Evolutionary conservation across 75 land plant genomes (phyloP).

Genomic region (Pseudotsuga menziesii): DNA sequence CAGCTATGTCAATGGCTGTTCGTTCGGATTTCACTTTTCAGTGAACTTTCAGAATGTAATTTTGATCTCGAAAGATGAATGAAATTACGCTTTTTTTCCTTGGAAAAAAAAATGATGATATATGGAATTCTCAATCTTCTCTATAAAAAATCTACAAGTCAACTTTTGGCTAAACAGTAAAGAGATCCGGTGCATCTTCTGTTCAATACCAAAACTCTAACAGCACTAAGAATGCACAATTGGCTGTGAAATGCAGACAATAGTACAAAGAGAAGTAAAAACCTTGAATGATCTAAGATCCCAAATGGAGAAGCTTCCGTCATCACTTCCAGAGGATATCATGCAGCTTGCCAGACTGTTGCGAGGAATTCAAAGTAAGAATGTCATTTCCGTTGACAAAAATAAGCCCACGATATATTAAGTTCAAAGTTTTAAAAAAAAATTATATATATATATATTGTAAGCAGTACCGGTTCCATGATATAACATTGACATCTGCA

Average conservation of each 20-base stretch:
- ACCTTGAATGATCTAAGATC: slow-evolving; percentile 90
- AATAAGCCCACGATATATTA: background rate
- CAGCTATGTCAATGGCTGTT: no score
- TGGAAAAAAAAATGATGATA: no score
- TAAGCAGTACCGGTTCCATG: slow-evolving; percentile 84
- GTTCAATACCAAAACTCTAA: background rate
- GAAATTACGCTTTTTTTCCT: no score
- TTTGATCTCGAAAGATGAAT: no score
- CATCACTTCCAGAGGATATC: slow-evolving; percentile 97
- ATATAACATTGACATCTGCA: slow-evolving; percentile 97
- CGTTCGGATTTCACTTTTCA: no score
- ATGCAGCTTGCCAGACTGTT: slow-evolving; percentile 83
- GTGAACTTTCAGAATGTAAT: no score
- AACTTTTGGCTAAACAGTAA: no score
- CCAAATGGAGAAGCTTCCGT: slow-evolving; percentile 89
- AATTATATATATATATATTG: no score
- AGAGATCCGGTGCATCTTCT: no score
- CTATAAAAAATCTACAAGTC: no score
- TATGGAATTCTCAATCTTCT: no score
- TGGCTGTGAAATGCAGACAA: slow-evolving; percentile 6
- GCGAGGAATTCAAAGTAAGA: background rate
- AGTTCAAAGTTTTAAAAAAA: background rate
- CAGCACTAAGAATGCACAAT: background rate
- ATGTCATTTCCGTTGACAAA: background rate
- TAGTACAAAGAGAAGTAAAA: background rate